Base-by-base conservation (phyloP, 441 rosid species). In the Raphanus hybrid region DNA sequence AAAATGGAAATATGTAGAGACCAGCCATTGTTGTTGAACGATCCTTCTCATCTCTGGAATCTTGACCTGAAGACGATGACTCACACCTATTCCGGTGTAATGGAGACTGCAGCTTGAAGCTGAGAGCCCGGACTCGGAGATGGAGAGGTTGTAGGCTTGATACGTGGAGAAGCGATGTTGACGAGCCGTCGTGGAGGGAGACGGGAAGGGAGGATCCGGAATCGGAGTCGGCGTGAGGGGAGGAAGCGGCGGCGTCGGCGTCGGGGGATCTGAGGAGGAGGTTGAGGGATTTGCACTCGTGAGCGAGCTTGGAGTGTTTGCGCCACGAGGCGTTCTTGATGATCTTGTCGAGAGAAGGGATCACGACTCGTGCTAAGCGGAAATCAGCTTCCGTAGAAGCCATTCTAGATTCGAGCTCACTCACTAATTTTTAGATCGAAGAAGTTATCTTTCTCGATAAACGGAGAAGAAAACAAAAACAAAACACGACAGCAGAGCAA, bases 311-410 rank as follows among this genome's bases (percentile, higher is more conserved):
- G 18, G 99, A 92, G 88, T 96, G 98, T 75, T 96, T 96, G 23
- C 99, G 85, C 98, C 99, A 96, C 16, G 99, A 96, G 11, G 93
- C 92, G 80, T 93, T 92, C 80, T 93, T 92, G 6, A 92, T 73
- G 78, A 96, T 89, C 84, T 89, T 91, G 78, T 96, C 99, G 10
- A 96, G 78, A 70, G 97, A 92, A 12, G 98, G 99, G 67, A 79
- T 84, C 65, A 92, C 79, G 54, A 90, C 90, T 82, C 82, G 88
- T 83, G 82, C 84, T 71, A 96, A 78, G 85, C 98, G 98, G 93
- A 97, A 95, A 89, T 89, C 95, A 86, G 90, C 99, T 90, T 93
- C 98, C 97, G 96, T 82, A 78, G 99, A 93, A 91, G 99, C 97
- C 99, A 93, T 95, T 88, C 98, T 97, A 96, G 79, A 59, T 59